These are phyloP conservation scores for Turnera subulata DNA, from an alignment of 345 rosid species.

Conservation along the genomic window DNA sequence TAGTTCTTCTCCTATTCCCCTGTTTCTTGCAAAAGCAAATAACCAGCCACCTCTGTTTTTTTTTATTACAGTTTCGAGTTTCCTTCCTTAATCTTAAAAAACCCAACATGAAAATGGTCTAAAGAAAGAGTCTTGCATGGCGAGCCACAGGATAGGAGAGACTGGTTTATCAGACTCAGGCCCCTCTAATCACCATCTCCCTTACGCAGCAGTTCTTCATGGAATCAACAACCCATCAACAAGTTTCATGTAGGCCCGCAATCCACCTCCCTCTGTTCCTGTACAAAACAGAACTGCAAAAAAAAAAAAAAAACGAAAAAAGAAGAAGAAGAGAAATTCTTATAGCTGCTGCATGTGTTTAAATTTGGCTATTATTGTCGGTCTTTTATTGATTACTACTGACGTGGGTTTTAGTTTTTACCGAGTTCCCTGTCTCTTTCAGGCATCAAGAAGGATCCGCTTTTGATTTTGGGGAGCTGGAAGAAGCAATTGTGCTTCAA, in stretches of 20 bases:
- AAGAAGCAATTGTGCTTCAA: slow-evolving; percentile 92
- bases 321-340: too few species aligned
- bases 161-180: slow-evolving; percentile 61
- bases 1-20: slow-evolving; percentile 14
- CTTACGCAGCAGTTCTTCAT: slow-evolving; percentile 59
- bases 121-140: slow-evolving; percentile 47
- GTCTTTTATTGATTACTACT: not conserved
- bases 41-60: not conserved
- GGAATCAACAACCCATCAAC: slow-evolving; percentile 58
- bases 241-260: slow-evolving; percentile 57
- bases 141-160: slow-evolving; percentile 69
- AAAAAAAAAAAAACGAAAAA: too few species aligned
- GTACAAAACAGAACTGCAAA: too few species aligned
- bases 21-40: slow-evolving; percentile 18
- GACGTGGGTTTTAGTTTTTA: slow-evolving; percentile 7
- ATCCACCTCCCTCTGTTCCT: not conserved
- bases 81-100: slow-evolving; percentile 9
- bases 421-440: slow-evolving; percentile 9
- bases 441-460: slow-evolving; percentile 79
- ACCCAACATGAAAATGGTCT: slow-evolving; percentile 30
- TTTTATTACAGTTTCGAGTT: slow-evolving; percentile 6
- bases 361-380: not conserved
- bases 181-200: slow-evolving; percentile 59
- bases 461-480: slow-evolving; percentile 96
- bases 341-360: too few species aligned